Conservation (phyloP, 2,329 filamentous ascomycete genomes). For the Thelonectria rubi region DNA sequence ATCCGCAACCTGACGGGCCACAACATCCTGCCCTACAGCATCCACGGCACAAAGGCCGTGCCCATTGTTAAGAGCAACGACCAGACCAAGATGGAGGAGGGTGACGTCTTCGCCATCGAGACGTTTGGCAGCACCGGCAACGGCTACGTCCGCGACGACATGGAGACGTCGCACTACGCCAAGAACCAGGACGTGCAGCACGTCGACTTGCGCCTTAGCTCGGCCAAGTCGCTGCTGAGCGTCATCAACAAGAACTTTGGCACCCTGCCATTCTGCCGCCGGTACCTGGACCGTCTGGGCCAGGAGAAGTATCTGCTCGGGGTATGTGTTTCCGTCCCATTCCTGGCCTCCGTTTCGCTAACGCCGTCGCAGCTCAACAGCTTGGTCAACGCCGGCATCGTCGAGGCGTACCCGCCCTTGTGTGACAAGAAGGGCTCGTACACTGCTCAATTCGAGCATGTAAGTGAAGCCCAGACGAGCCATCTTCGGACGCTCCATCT, state of each 20-base stretch:
- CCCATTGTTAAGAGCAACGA: slow-evolving; percentile 91
- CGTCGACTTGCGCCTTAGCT: slow-evolving; percentile 78
- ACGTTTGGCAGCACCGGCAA: slow-evolving; percentile 95
- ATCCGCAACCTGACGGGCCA: slow-evolving; percentile 91
- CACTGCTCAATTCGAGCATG: slow-evolving; percentile 94
- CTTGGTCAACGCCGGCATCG: slow-evolving; percentile 82
- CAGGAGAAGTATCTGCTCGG: slow-evolving; percentile 94
- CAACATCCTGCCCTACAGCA: slow-evolving; percentile 87
- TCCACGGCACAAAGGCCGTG: slow-evolving; percentile 92
- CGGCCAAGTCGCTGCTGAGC: slow-evolving; percentile 84
- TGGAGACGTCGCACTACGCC: slow-evolving; percentile 91
- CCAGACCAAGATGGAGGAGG: slow-evolving; percentile 97
- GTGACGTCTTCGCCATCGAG: slow-evolving; percentile 94
- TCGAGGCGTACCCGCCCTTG: slow-evolving; percentile 89
- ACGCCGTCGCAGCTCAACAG: slow-evolving; percentile 74
- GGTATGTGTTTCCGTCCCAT: slow-evolving; percentile 60
- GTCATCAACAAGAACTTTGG: slow-evolving; percentile 97
- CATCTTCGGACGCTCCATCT: background rate
- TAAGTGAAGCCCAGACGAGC: slow-evolving; percentile 58
- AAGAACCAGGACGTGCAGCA: slow-evolving; percentile 77
- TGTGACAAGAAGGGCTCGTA: slow-evolving; percentile 94
- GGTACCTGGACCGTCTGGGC: slow-evolving; percentile 91
- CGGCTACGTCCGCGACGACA: slow-evolving; percentile 86
- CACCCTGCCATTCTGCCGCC: slow-evolving; percentile 87
- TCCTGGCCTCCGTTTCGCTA: slow-evolving; percentile 30